These are phyloP conservation scores for Penicillium decumbens DNA, from an alignment of 2,329 filamentous ascomycete species.

Conservation along the genomic window DNA sequence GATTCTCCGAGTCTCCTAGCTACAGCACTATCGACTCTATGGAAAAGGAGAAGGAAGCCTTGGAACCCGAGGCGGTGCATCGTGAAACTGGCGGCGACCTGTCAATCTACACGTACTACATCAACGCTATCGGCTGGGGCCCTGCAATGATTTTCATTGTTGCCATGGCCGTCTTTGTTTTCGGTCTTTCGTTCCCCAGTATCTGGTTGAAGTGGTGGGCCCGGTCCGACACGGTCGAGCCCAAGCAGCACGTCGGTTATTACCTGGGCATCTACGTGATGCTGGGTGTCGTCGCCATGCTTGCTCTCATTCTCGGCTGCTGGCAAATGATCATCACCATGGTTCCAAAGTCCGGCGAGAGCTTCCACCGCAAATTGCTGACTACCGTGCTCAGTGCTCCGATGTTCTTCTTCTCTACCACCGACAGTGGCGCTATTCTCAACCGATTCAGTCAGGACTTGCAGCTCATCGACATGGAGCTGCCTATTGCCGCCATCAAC, in stretches of 20 bases:
- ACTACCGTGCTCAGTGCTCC: slow-evolving; percentile 46
- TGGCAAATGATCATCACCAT: slow-evolving; percentile 52
- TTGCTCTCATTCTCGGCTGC: slow-evolving; percentile 35
- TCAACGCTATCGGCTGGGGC: slow-evolving; percentile 36
- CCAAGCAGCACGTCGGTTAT: slow-evolving; percentile 32
- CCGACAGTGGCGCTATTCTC: slow-evolving; percentile 40
- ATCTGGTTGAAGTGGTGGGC: slow-evolving; percentile 45
- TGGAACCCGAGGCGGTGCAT: slow-evolving; percentile 25
- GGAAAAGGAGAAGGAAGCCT: slow-evolving; percentile 18
- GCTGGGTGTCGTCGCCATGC: slow-evolving; percentile 36
- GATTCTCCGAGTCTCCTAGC: slow-evolving; percentile 18
- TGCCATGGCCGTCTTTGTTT: slow-evolving; percentile 37
- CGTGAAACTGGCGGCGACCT: slow-evolving; percentile 40
- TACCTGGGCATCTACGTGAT: slow-evolving; percentile 41
- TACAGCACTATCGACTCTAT: slow-evolving; percentile 16
- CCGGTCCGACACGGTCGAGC: slow-evolving; percentile 32
- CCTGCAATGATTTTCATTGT: slow-evolving; percentile 35
- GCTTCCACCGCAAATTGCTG: slow-evolving; percentile 48
- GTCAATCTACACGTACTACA: slow-evolving; percentile 42
- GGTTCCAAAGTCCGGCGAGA: slow-evolving; percentile 50
- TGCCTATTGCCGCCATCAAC: slow-evolving; percentile 41
- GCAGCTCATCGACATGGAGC: slow-evolving; percentile 43
- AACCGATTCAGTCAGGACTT: slow-evolving; percentile 47
- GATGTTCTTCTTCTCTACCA: slow-evolving; percentile 42
- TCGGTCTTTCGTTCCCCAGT: slow-evolving; percentile 41